phyloP scores from a whole-genome alignment of 345 rosid species.

The Salix suchowensis region DNA sequence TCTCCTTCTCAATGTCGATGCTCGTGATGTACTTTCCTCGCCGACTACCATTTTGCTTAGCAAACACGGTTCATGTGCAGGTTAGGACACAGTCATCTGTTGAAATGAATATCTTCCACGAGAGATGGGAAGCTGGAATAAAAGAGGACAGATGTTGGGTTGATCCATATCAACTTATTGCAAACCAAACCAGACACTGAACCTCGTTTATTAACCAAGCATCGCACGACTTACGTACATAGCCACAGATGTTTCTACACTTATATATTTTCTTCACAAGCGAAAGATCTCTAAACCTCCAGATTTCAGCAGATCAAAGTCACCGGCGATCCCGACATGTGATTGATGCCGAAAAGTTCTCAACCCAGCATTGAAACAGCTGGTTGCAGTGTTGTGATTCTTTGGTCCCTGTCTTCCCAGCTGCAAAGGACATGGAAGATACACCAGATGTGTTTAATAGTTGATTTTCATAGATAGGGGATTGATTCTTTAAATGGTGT shows the following conservation, averaged over 20 bases:
- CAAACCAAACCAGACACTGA: slow-evolving; percentile 22
- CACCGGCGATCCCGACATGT: not conserved
- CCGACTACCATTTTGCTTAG: not conserved
- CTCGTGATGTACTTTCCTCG: not conserved
- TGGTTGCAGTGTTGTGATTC: not conserved
- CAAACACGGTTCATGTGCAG: slow-evolving; percentile 26
- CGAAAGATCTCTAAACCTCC: not conserved
- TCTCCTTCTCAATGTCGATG: not conserved
- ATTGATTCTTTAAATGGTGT: not conserved
- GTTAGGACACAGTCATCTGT: slow-evolving; percentile 66
- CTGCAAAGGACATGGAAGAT: not conserved
- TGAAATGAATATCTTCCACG: slow-evolving; percentile 64
- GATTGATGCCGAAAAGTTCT: not conserved
- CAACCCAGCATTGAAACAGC: not conserved
- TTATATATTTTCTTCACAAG: not conserved
- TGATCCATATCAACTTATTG: slow-evolving; percentile 49
- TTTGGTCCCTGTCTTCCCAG: not conserved
- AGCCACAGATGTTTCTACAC: not conserved
- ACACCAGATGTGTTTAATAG: not conserved
- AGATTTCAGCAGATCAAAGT: not conserved
- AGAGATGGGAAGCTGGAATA: slow-evolving; percentile 67
- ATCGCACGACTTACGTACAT: not conserved
- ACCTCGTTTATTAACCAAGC: not conserved
- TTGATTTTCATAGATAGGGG: not conserved
- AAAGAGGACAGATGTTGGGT: slow-evolving; percentile 74